These are phyloP conservation scores for Elymus sibiricus DNA, from an alignment of 176 grass and related monocot species.

Conservation along the genomic window DNA sequence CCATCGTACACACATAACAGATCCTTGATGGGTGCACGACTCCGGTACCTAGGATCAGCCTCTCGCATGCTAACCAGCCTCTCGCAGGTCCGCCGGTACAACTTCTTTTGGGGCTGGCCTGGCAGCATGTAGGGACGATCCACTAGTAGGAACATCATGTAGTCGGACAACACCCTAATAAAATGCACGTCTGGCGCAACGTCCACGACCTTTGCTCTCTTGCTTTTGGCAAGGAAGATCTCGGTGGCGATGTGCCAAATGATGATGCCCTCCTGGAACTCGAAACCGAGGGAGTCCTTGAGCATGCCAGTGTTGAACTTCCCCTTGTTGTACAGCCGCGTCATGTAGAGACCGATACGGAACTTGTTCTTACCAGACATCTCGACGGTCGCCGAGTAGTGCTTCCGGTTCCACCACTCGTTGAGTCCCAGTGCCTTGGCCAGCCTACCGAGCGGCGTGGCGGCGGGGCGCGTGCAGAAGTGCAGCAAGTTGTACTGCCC, in stretches of 20 bases:
- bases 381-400: background rate
- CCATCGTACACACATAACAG: background rate
- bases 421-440: background rate
- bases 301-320: background rate
- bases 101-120: background rate
- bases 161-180: background rate
- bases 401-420: background rate
- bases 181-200: rapidly evolving
- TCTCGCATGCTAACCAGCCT: background rate
- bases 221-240: background rate
- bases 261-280: background rate
- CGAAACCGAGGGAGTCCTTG: background rate
- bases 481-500: background rate
- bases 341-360: background rate
- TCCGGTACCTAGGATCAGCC: background rate
- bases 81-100: background rate
- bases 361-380: rapidly evolving
- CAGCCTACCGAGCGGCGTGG: background rate
- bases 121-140: background rate
- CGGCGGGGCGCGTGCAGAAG: background rate
- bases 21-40: background rate
- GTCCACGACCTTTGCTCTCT: background rate
- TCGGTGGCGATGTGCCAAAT: background rate
- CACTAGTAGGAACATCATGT: background rate
- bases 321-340: background rate